phyloP scores from a whole-genome alignment of 176 grass and related monocot genomes.

The Phragmites australis region DNA sequence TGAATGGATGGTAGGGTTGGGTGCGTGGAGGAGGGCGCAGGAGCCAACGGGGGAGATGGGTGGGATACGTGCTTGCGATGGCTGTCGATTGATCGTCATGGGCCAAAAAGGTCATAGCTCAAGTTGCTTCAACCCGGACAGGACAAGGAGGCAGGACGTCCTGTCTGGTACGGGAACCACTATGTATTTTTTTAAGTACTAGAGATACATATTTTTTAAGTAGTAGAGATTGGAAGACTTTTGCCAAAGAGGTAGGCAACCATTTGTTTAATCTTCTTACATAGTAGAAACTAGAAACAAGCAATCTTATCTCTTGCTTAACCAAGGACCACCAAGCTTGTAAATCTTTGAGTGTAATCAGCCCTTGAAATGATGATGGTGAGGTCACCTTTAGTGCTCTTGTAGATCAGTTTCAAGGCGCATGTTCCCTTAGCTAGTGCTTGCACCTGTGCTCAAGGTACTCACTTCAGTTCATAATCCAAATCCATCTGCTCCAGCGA shows the following conservation, averaged over 20 bases:
- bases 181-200: no score
- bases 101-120: no score
- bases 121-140: no score
- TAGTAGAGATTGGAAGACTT: no score
- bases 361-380: neutral
- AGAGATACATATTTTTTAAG: no score
- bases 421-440: neutral
- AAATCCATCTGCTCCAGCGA: neutral
- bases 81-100: no score
- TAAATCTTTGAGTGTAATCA: neutral
- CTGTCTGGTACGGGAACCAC: no score
- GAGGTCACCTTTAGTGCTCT: neutral
- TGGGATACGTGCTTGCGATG: no score
- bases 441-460: neutral
- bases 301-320: neutral
- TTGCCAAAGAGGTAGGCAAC: neutral
- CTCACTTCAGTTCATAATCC: neutral
- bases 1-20: no score
- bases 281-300: neutral
- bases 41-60: no score
- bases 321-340: neutral
- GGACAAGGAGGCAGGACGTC: no score
- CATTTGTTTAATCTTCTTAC: neutral
- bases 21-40: no score
- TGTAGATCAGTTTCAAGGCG: neutral